These are phyloP conservation scores for Vitis labrusca DNA, from an alignment of 164 flowering plant genomes.

Conservation along the genomic window DNA sequence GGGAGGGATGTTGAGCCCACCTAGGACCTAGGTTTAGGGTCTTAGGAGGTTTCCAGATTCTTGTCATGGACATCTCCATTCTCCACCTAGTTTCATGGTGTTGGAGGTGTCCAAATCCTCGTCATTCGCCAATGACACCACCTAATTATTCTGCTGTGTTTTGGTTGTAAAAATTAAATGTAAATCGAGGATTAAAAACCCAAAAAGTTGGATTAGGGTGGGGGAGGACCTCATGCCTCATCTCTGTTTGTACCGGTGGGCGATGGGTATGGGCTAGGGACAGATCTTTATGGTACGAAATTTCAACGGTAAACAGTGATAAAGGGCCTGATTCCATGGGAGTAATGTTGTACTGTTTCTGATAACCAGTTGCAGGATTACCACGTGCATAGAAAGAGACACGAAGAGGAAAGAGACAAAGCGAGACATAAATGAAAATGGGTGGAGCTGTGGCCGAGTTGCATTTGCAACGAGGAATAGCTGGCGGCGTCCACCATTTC, in stretches of 20 bases:
- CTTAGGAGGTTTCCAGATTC: too few species aligned
- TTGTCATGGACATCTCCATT: too few species aligned
- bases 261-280: not conserved
- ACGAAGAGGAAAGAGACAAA: too few species aligned
- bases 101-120: too few species aligned
- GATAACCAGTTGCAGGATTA: conserved; percentile 23
- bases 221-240: too few species aligned
- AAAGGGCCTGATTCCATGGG: conserved; percentile 3
- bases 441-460: not conserved
- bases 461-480: conserved; percentile 13
- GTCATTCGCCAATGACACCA: too few species aligned
- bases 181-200: too few species aligned
- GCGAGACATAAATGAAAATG: not conserved
- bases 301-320: conserved; percentile 37
- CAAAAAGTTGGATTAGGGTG: not conserved
- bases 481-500: conserved; percentile 19
- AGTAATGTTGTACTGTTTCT: conserved; percentile 14
- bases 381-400: conserved; percentile 20
- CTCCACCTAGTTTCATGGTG: too few species aligned
- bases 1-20: too few species aligned
- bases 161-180: too few species aligned
- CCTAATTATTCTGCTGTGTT: too few species aligned
- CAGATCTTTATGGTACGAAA: conserved; percentile 2
- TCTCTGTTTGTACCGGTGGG: not conserved
- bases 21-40: too few species aligned